Percentiles rank a stretch among this genome's conserved stretches.
Conservation (phyloP, 1,139 yeast genomes). For the Candida glucosophila region DNA sequence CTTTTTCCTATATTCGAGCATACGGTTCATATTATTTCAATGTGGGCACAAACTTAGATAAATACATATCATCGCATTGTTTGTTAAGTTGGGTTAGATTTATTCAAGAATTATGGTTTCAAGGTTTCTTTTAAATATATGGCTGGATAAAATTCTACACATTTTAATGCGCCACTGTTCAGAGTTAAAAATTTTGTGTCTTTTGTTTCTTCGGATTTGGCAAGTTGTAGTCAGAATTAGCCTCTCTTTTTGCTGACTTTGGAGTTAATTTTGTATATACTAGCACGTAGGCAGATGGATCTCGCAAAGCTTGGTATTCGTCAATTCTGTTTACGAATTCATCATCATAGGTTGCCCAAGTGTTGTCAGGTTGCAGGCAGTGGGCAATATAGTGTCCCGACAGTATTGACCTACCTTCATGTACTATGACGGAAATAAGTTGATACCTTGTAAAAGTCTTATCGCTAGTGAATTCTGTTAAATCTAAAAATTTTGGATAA, state of each 20-base stretch:
- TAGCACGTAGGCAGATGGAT: conserved; percentile 84
- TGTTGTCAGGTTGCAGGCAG: conserved; percentile 83
- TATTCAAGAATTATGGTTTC: no score
- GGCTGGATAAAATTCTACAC: no score
- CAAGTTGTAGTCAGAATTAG: conserved; percentile 1
- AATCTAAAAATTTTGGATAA: conserved; percentile 70
- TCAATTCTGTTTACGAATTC: conserved; percentile 71
- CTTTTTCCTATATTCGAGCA: no score
- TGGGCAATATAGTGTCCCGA: conserved; percentile 92
- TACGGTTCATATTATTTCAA: no score
- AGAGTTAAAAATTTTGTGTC: no score
- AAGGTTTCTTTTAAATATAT: no score
- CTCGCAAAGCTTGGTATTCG: conserved; percentile 67
- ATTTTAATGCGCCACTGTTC: no score
- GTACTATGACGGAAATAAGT: conserved; percentile 80
- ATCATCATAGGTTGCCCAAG: conserved; percentile 94
- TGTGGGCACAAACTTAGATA: no score
- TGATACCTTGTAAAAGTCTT: conserved; percentile 53
- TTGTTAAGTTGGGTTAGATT: no score
- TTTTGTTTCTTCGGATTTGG: conserved; percentile 59
- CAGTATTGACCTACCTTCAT: conserved; percentile 86
- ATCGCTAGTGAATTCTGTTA: conserved; percentile 51
- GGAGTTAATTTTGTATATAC: conserved; percentile 69
- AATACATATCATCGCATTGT: no score
- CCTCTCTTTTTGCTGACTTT: conserved; percentile 7